phyloP scores from a whole-genome alignment of 2,329 filamentous ascomycete species.

The Metarhizium sp. region DNA sequence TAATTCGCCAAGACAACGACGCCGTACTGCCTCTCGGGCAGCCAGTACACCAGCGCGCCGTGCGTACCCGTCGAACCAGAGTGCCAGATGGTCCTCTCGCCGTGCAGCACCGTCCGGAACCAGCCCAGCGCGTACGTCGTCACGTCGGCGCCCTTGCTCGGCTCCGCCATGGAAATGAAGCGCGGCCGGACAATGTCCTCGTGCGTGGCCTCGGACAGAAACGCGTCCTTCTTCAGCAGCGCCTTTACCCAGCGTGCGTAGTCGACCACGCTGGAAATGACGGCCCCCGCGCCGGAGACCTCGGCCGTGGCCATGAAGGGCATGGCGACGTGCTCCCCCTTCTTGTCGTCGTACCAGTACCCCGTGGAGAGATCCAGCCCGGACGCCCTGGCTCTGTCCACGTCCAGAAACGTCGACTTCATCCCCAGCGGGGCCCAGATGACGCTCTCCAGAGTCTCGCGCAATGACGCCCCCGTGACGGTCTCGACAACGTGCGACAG shows the following conservation, averaged over 20 bases:
- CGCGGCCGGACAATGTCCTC: constrained; percentile 18
- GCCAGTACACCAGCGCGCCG: constrained; percentile 3
- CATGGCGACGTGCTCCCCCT: constrained; percentile 12
- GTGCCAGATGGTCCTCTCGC: not conserved
- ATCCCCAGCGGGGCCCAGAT: constrained; percentile 39
- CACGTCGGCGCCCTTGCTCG: constrained; percentile 9
- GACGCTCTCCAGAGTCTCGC: constrained; percentile 27
- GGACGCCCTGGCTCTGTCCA: constrained; percentile 14
- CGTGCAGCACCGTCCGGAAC: constrained; percentile 1
- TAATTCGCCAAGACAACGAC: constrained; percentile 23
- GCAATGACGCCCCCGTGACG: constrained; percentile 26
- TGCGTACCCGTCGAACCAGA: not conserved
- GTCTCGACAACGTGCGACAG: constrained; percentile 37
- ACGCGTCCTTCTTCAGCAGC: constrained; percentile 24
- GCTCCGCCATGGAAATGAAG: constrained; percentile 19
- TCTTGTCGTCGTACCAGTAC: constrained; percentile 28
- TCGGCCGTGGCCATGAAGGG: constrained; percentile 18
- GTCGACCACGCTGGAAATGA: constrained; percentile 37
- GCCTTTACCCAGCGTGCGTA: constrained; percentile 41
- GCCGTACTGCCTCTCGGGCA: constrained; percentile 6
- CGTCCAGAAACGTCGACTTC: constrained; percentile 29
- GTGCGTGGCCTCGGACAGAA: constrained; percentile 15
- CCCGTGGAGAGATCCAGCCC: constrained; percentile 27
- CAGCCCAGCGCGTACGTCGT: constrained; percentile 2
- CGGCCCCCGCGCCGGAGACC: constrained; percentile 29